phyloP scores from a whole-genome alignment of 768 basidiomycete species.

The Russula sp. region DNA sequence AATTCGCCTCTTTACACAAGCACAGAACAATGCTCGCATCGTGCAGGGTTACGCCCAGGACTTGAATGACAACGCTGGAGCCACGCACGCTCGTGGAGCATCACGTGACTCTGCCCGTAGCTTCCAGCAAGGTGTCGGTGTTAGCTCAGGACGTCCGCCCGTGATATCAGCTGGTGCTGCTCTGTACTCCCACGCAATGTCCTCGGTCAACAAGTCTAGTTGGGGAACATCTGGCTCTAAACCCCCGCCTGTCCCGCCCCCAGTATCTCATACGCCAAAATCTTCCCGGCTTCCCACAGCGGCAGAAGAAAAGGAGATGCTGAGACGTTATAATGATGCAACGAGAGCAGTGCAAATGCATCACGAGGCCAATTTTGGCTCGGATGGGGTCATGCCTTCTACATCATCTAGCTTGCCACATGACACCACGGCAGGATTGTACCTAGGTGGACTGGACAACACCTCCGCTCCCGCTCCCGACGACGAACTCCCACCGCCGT shows the following conservation, averaged over 20 bases:
- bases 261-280: constrained; percentile 2
- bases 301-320: constrained; percentile 27
- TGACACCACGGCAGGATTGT: background rate
- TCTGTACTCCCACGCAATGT: constrained; percentile 41
- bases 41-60: constrained; percentile 41
- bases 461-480: background rate
- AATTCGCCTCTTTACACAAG: constrained; percentile 55
- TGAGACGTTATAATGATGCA: constrained; percentile 28
- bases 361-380: constrained; percentile 18
- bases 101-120: constrained; percentile 15
- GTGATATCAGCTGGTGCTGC: constrained; percentile 36
- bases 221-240: background rate
- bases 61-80: constrained; percentile 22
- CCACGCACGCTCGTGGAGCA: constrained; percentile 11
- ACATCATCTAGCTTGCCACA: constrained; percentile 2
- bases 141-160: constrained; percentile 9
- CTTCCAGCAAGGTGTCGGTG: constrained; percentile 18
- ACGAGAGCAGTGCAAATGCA: constrained; percentile 25
- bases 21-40: constrained; percentile 56
- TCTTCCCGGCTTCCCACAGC: constrained; percentile 16
- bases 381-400: constrained; percentile 23
- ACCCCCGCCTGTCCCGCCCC: constrained; percentile 23
- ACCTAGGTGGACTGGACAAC: background rate
- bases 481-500: constrained; percentile 21
- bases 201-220: constrained; percentile 29